Conservation (phyloP, 2,329 filamentous ascomycete species). For the Claviceps citrina region DNA sequence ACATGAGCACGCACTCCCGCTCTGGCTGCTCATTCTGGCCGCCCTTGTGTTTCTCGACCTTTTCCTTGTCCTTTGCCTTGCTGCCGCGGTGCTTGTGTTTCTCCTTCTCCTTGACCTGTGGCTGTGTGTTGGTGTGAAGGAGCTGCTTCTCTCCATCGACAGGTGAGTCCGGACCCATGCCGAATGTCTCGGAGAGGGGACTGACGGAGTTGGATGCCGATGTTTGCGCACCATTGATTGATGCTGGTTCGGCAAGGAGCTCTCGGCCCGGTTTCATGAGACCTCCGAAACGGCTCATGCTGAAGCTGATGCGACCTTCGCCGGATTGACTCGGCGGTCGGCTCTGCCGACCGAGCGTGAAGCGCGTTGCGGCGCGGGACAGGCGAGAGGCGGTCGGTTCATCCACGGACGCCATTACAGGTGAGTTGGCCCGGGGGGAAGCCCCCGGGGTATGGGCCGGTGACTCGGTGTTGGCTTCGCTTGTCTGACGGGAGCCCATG, state of each 20-base stretch:
- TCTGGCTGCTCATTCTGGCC: conserved; percentile 22
- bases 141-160: conserved; percentile 10
- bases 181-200: conserved; percentile 11
- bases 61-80: conserved; percentile 24
- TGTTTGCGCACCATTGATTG: conserved; percentile 10
- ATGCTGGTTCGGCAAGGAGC: conserved; percentile 13
- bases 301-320: conserved; percentile 41
- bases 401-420: conserved; percentile 31
- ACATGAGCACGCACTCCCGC: conserved; percentile 35
- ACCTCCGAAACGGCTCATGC: conserved; percentile 39
- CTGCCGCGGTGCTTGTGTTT: conserved; percentile 17
- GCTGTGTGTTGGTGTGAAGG: not conserved
- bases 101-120: conserved; percentile 12
- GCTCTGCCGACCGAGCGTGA: conserved; percentile 33
- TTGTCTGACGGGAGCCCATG: conserved; percentile 32
- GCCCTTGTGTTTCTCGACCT: conserved; percentile 22
- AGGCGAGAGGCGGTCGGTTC: conserved; percentile 39
- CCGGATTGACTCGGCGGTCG: conserved; percentile 43
- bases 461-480: conserved; percentile 33
- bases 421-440: conserved; percentile 22
- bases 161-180: conserved; percentile 9
- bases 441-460: no score
- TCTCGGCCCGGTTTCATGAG: conserved; percentile 38
- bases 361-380: conserved; percentile 41
- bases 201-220: conserved; percentile 15